These are phyloP conservation scores for Breviolum minutum DNA, from an alignment of 73 alveolate genomes.

Conservation along the genomic window DNA sequence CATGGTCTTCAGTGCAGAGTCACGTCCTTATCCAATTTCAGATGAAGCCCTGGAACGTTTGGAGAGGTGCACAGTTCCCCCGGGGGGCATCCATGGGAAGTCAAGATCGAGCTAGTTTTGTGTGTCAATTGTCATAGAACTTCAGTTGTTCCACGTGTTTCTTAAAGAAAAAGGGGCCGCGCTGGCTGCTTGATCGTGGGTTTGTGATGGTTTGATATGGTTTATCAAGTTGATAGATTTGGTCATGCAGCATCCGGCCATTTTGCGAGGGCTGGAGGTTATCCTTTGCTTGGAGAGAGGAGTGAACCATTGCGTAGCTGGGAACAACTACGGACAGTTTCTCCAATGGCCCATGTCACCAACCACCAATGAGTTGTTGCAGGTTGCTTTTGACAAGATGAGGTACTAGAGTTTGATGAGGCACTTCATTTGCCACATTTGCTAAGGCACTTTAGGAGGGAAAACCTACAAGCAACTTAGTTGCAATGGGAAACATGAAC, in stretches of 20 bases:
- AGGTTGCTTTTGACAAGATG: background rate
- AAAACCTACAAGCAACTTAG: constrained; percentile 31
- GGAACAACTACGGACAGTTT: no score
- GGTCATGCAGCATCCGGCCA: background rate
- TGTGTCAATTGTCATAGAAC: no score
- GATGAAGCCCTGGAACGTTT: constrained; percentile 26
- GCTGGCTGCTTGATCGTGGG: no score
- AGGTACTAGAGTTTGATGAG: no score
- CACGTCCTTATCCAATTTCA: background rate
- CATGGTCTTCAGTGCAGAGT: constrained; percentile 79
- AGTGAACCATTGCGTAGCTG: background rate
- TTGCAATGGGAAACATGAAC: background rate
- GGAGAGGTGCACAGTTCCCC: background rate
- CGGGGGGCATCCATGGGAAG: background rate
- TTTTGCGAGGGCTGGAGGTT: background rate
- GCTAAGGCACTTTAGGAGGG: background rate
- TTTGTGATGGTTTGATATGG: no score
- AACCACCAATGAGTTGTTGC: background rate
- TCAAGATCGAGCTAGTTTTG: no score
- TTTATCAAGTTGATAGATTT: no score
- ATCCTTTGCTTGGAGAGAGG: constrained; percentile 24
- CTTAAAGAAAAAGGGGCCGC: no score
- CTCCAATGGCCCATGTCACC: no score
- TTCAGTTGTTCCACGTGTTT: background rate
- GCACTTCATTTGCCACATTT: background rate